Evolutionary conservation across 306 rosid species (phyloP), one percentile per base, ranked within the genome.

Genomic region (Pterocarpus macrocarpus): DNA sequence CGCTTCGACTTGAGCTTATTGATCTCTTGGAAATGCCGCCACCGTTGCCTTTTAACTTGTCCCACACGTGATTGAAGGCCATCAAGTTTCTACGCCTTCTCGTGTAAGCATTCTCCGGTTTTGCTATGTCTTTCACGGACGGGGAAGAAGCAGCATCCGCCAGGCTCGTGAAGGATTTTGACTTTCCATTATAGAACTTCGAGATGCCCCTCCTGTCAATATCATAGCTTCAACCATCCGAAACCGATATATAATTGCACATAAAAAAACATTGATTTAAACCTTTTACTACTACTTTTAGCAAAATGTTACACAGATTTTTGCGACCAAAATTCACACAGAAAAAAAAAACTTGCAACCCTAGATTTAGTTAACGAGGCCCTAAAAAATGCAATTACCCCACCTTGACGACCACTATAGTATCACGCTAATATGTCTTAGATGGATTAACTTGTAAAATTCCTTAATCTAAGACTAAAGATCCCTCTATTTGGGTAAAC

Each of bases 171-270:
- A 72, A 93, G 28, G 97, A 93, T 77, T 91, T 93, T 1, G 94
- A 90, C 70, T 91, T 93, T 2, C 92, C 95, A 65, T 52, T 78
- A 5, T 93, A 93, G 82, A 90, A 91, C 35, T 84, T 86, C 15
- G 97, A 93, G 45, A 91, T 91, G 10, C 94, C 93, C 85, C 90
- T 90, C 75, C 98, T 93, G 91, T 82, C 84, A 16, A 32, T 30
- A 22, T 14, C 44, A 52, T 14, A 2, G 28, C 28, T 22, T 22
- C 28, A 22, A 22, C 28, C 28, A 22, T 22, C 28, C 64, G 8
- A 10, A 33, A 49, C 39, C 64, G 64, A 85, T 14, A 80, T 17
- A 49, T 1, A 75, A 61, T 22, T 22, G 53, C 11, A 15, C 50
- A 12, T 36, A 57, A 38, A 57, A 38, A 75, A 64, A 16, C 35